Evolutionary conservation across 1,139 yeast genomes (phyloP).

Genomic region (Pneumocystis oryctolagi): DNA sequence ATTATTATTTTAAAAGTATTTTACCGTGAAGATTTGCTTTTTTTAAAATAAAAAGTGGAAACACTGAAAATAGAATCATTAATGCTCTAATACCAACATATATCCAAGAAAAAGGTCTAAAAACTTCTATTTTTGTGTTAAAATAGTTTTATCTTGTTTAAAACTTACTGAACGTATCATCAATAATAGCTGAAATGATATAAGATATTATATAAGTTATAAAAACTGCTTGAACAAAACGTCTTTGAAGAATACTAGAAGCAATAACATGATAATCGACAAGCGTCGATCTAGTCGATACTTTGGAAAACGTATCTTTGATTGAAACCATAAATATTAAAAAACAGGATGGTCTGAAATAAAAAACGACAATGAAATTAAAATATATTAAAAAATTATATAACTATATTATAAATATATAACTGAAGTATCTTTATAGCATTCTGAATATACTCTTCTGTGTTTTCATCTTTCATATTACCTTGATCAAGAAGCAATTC

Average conservation of each 20-base stretch:
- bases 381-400: background rate
- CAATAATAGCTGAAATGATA: conserved; percentile 13
- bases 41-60: conserved; percentile 20
- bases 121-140: background rate
- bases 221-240: conserved; percentile 21
- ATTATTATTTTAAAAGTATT: conserved; percentile 12
- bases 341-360: background rate
- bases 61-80: conserved; percentile 17
- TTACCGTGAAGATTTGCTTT: conserved; percentile 19
- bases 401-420: background rate
- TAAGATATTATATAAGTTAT: conserved; percentile 17
- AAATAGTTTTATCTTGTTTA: background rate
- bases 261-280: conserved; percentile 20
- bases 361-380: background rate
- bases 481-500: background rate
- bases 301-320: background rate
- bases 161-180: conserved; percentile 12
- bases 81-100: conserved; percentile 13
- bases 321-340: background rate
- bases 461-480: background rate
- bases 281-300: background rate
- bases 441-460: background rate
- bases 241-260: conserved; percentile 19
- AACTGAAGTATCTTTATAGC: background rate
- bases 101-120: conserved; percentile 4